Evolutionary conservation across 2,329 filamentous ascomycete species (phyloP).

Genomic region (Xylariomycetidae sp.): DNA sequence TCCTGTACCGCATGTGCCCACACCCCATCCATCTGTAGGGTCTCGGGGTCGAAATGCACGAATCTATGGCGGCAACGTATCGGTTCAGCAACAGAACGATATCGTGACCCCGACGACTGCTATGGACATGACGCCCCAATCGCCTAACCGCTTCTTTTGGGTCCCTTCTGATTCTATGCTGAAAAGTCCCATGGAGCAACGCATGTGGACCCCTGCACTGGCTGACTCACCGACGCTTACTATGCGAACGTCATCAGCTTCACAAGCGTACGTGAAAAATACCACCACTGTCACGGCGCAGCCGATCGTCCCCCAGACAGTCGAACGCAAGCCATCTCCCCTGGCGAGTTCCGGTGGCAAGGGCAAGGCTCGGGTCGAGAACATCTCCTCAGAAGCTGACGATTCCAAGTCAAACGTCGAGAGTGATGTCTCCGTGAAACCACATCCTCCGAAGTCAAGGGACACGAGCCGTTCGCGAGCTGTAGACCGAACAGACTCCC

Average conservation of each 20-base stretch:
- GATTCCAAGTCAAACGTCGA: background rate
- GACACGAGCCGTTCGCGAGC: background rate
- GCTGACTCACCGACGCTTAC: slow-evolving; percentile 11
- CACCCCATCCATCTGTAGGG: background rate
- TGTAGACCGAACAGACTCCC: background rate
- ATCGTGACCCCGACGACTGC: slow-evolving; percentile 1
- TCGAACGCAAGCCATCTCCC: background rate
- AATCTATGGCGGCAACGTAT: slow-evolving; percentile 1
- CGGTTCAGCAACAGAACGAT: slow-evolving; percentile 3
- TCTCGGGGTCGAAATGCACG: background rate
- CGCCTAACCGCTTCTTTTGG: slow-evolving; percentile 5
- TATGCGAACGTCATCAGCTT: slow-evolving; percentile 1
- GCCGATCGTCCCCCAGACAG: background rate
- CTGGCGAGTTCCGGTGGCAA: background rate
- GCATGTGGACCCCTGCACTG: slow-evolving; percentile 4
- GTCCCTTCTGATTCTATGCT: slow-evolving; percentile 4
- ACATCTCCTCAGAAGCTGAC: background rate
- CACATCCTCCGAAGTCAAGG: no score
- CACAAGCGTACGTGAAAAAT: slow-evolving; percentile 1
- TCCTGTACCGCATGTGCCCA: background rate
- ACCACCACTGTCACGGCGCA: background rate
- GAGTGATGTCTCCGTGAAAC: no score
- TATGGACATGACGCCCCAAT: slow-evolving; percentile 2
- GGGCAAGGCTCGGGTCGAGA: background rate
- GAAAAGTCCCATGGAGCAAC: slow-evolving; percentile 3